These are phyloP conservation scores for Teratosphaeria zuluensis DNA, from an alignment of 2,329 filamentous ascomycete species.

Conservation along the genomic window DNA sequence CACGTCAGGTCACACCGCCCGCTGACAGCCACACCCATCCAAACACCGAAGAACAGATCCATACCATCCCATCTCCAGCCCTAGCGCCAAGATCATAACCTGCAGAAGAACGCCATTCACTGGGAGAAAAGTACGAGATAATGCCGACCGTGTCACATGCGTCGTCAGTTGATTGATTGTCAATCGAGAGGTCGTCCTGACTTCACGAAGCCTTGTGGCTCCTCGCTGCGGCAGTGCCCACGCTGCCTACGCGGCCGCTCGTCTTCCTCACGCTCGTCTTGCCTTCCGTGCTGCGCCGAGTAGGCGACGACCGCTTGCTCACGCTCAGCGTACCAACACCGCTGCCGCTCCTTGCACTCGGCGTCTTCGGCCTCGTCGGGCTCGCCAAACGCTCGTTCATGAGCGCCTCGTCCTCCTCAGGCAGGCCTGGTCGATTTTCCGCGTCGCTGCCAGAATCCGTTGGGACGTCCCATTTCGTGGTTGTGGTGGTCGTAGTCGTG, in stretches of 20 bases:
- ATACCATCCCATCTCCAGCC: neutral
- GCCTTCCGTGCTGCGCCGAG: slow-evolving; percentile 37
- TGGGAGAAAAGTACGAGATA: neutral
- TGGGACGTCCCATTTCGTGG: slow-evolving; percentile 31
- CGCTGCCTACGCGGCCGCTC: slow-evolving; percentile 41
- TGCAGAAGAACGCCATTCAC: neutral
- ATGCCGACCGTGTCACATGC: neutral
- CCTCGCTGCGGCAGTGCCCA: slow-evolving; percentile 16
- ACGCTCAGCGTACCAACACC: slow-evolving; percentile 37
- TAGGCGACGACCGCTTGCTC: slow-evolving; percentile 36
- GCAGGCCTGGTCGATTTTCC: slow-evolving; percentile 30
- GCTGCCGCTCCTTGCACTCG: slow-evolving; percentile 32
- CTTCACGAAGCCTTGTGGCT: slow-evolving; percentile 9
- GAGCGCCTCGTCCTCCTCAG: slow-evolving; percentile 15
- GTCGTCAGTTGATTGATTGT: neutral
- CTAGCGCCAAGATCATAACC: neutral
- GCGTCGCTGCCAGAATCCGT: slow-evolving; percentile 37
- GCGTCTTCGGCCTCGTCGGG: slow-evolving; percentile 34
- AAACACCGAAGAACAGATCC: neutral
- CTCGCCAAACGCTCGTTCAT: slow-evolving; percentile 17
- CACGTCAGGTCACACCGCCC: neutral
- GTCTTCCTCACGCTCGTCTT: slow-evolving; percentile 42
- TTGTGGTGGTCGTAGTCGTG: slow-evolving; percentile 62
- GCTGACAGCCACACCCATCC: neutral
- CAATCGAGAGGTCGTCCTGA: neutral